These are phyloP conservation scores for Phanerochaete carnosa DNA, from an alignment of 768 basidiomycete genomes.

Conservation along the genomic window DNA sequence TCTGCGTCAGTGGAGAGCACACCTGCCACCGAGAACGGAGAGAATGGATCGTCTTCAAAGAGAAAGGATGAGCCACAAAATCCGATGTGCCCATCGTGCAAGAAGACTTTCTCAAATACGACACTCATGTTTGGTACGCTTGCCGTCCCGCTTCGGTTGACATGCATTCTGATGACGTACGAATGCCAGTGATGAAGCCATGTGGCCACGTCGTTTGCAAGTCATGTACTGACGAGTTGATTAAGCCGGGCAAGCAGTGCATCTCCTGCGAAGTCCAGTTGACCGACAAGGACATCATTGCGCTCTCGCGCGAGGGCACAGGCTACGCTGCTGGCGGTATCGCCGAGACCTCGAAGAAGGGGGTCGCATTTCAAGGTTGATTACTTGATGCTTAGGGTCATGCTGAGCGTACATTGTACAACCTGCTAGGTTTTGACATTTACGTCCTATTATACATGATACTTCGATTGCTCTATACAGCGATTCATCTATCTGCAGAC, in stretches of 20 bases:
- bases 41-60: slow-evolving; percentile 21
- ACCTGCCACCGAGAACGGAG: slow-evolving; percentile 33
- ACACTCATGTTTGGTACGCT: slow-evolving; percentile 57
- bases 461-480: neutral
- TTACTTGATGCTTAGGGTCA: neutral
- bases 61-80: slow-evolving; percentile 50
- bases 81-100: slow-evolving; percentile 86
- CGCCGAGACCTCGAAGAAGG: slow-evolving; percentile 80
- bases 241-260: slow-evolving; percentile 76
- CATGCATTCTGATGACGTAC: neutral
- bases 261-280: slow-evolving; percentile 76
- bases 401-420: neutral
- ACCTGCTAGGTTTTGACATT: neutral
- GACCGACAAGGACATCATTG: slow-evolving; percentile 70
- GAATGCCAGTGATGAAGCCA: slow-evolving; percentile 65
- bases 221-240: slow-evolving; percentile 86
- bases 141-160: neutral
- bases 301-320: slow-evolving; percentile 92
- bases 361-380: slow-evolving; percentile 84
- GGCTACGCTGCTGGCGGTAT: slow-evolving; percentile 94
- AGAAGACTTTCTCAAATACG: slow-evolving; percentile 79
- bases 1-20: slow-evolving; percentile 30
- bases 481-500: neutral
- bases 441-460: neutral
- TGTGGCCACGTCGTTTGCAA: slow-evolving; percentile 94